Percentiles rank a stretch among this genome's conserved stretches.
These are phyloP conservation scores for Dictyostelium purpureum DNA, from an alignment of 78 protist genomes.

Conservation along the genomic window DNA sequence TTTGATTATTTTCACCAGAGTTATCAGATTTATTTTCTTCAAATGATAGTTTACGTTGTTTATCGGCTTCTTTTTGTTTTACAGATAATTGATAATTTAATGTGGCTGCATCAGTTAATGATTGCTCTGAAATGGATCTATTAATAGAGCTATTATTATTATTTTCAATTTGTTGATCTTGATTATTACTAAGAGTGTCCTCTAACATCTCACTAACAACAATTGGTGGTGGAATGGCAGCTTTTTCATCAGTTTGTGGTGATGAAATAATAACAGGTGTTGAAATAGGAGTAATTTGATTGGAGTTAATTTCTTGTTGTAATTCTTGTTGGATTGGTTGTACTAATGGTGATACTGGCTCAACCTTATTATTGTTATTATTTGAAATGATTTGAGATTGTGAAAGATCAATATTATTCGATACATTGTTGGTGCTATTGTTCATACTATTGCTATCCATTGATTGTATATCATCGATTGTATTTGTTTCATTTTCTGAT, in stretches of 20 bases:
- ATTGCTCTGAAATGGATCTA: slow-evolving; percentile 26
- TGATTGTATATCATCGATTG: slow-evolving; percentile 27
- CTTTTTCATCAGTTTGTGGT: background rate
- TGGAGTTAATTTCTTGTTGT: background rate
- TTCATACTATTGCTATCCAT: background rate
- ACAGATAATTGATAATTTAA: background rate
- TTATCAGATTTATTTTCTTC: background rate
- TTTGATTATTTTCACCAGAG: no score
- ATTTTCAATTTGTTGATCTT: background rate
- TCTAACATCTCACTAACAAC: background rate
- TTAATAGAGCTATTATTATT: background rate
- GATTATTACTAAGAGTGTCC: no score
- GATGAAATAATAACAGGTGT: slow-evolving; percentile 1
- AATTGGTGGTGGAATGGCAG: background rate
- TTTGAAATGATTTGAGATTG: background rate
- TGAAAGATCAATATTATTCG: background rate
- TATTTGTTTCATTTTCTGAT: slow-evolving; percentile 5
- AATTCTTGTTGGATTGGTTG: background rate
- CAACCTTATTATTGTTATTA: no score
- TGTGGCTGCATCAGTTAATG: slow-evolving; percentile 2
- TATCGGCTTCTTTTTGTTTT: background rate
- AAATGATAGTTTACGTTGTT: background rate
- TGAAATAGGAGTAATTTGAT: background rate
- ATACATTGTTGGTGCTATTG: background rate
- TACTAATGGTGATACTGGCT: background rate